A percentile compares a stretch with the other conserved stretches of the same genome.
These are phyloP conservation scores for Euphorbia lathyris DNA, from an alignment of 345 rosid species.

Conservation along the genomic window DNA sequence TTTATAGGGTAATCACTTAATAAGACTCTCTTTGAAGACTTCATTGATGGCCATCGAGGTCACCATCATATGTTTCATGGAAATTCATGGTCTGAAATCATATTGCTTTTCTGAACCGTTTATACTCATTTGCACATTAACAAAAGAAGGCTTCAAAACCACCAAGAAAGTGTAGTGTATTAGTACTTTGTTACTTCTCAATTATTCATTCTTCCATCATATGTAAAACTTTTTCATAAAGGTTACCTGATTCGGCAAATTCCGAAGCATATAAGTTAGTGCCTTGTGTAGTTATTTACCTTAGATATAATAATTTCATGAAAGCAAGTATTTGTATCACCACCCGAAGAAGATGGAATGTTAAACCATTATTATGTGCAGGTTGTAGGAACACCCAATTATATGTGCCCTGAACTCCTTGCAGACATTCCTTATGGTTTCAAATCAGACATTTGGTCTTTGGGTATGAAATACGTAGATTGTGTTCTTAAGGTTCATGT, in stretches of 20 bases:
- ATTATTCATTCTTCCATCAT: background rate
- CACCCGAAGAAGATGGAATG: conserved; percentile 14
- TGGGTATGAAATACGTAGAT: conserved; percentile 48
- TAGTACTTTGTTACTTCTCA: background rate
- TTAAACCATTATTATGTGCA: conserved; percentile 27
- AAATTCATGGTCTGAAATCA: conserved; percentile 11
- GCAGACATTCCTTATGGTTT: conserved; percentile 98
- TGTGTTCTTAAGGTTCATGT: background rate
- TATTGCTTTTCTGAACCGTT: background rate
- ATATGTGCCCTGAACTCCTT: conserved; percentile 98
- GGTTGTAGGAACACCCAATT: conserved; percentile 99
- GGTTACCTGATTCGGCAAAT: background rate
- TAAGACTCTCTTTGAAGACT: background rate
- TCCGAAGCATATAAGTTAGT: background rate
- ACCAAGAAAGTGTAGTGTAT: background rate
- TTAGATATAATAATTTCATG: background rate
- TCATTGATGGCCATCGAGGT: background rate
- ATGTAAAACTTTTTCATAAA: background rate
- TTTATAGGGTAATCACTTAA: background rate
- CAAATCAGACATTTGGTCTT: conserved; percentile 98
- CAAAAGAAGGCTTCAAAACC: background rate
- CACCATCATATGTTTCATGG: background rate
- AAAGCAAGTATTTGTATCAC: conserved; percentile 15
- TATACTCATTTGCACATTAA: background rate
- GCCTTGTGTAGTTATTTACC: conserved; percentile 9